Evolutionary conservation across 225 moss, liverwort and hornwort genomes (phyloP), one percentile per base, ranked within the genome.

Genomic region (Polytrichum commune): DNA sequence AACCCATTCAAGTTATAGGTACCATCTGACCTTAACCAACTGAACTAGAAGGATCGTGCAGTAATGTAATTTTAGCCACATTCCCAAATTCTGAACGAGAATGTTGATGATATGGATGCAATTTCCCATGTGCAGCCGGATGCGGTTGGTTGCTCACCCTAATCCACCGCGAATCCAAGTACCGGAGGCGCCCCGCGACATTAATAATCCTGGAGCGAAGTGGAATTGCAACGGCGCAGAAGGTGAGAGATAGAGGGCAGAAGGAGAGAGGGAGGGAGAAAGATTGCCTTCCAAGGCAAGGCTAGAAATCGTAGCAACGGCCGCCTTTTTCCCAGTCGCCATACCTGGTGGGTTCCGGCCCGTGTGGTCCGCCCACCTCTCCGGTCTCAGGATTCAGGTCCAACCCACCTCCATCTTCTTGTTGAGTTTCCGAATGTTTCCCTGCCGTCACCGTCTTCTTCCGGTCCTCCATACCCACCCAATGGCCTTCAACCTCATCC

Each of bases 261-360:
- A 28, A 8, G 33, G 33, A 46, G 38, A 1, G 38, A 22, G 46
- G 6, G 38, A 38, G 7, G 16, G 46, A 66, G 46, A 66, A 5
- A 3, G 38, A 35, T 22, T 22, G 19, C n/a, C 66, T n/a, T 8
- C 16, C n/a, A 7, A 28, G 54, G 54, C 10, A 7, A 27, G 54
- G 27, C 84, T 84, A 88, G 64, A 88, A 88, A 69, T 88, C 84
- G 65, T 84, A 88, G 66, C 88, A 88, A n/a, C 82, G 88, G 29
- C 88, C 78, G n/a, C 88, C 88, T 60, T 88, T 88, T 66, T 88
- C 88, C 88, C 84, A 88, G 74, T 88, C 84, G 7, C 88, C 84
- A 74, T 88, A 88, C 84, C 88, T 81, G 75, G 88, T 88, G 79
- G 88, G 84, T 68, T 84, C 88, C 46, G 84, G 88, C 58, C 88